Evolutionary conservation across 768 basidiomycete genomes (phyloP).

Genomic region (Gautieria morchelliformis): DNA sequence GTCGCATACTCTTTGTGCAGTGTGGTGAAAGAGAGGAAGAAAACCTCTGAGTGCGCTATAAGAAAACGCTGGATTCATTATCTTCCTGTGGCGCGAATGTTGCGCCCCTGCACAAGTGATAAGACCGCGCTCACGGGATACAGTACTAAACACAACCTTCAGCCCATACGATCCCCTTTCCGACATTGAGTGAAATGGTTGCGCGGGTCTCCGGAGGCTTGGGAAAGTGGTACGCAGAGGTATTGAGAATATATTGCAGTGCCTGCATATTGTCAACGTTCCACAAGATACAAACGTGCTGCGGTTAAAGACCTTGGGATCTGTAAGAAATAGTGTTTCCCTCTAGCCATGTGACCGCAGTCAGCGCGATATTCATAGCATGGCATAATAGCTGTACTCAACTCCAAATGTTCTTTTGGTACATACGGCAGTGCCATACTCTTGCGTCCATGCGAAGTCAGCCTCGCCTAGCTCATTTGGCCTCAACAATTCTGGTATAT

Average conservation of each 20-base stretch:
- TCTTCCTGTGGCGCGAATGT: no score
- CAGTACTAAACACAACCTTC: slow-evolving; percentile 10
- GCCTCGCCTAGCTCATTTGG: slow-evolving; percentile 18
- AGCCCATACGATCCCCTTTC: slow-evolving; percentile 15
- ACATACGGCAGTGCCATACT: slow-evolving; percentile 21
- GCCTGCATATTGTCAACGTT: slow-evolving; percentile 10
- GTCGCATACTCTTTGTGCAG: slow-evolving; percentile 15
- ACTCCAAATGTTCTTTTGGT: slow-evolving; percentile 2
- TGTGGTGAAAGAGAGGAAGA: slow-evolving; percentile 13
- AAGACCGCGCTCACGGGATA: background rate
- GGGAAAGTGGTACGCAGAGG: slow-evolving; percentile 20
- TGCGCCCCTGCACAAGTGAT: slow-evolving; percentile 8
- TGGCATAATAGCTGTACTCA: background rate
- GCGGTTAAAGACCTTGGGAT: slow-evolving; percentile 25
- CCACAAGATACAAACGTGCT: slow-evolving; percentile 19
- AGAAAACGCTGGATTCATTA: no score
- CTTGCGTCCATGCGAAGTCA: slow-evolving; percentile 23
- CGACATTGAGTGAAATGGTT: slow-evolving; percentile 6
- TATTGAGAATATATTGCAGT: slow-evolving; percentile 21
- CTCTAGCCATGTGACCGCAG: no score
- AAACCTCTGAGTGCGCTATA: no score
- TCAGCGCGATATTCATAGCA: background rate
- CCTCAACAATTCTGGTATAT: slow-evolving; percentile 19
- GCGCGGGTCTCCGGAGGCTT: slow-evolving; percentile 11
- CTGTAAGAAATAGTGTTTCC: slow-evolving; percentile 22